Base-by-base conservation (phyloP, 306 rosid genomes). In the Pachyrhizus erosus region DNA sequence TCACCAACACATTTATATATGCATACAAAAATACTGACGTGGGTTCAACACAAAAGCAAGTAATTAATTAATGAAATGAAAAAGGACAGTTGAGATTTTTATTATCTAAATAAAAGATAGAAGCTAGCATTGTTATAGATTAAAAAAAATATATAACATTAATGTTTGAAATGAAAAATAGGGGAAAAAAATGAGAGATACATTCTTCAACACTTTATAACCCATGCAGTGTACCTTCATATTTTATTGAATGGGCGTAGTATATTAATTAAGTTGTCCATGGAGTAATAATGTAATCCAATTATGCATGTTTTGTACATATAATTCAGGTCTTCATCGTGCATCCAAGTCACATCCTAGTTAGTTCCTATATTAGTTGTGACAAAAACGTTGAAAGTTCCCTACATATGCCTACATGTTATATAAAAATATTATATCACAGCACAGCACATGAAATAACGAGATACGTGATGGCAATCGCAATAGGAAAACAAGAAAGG, bases 301-400 rank as follows among this genome's bases (percentile, higher is more conserved):
- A 67, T 48, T n/a, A 17, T 27, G 37, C 34, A 73, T 51, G 43
- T n/a, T 69, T 15, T 9, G 18, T 2, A 18, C 62, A 70, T 76
- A 78, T 73, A 57, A 34, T 54, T 21, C 23, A 77, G 12, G 29
- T 80, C 42, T 67, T 67, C 2, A 65, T 61, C 82, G 82, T 82
- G 86, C 86, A 74, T 29, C 82, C 82, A 74, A 34, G 82, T 48
- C 51, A 40, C 11, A 2, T 17, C 58, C 83, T 54, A 80, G 78
- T 84, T 54, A 80, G 78, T 84, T 75, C 61, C 7, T 45, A 66
- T 78, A 48, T 21, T 51, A 9, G 54, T 79, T 17, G 55, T 27
- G 21, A 52, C 68, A 51, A 9, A 9, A 7, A 17, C 23, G 31
- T 31, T 11, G 62, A 23, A 33, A 42, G 20, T 80, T 29, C 66